Evolutionary conservation across 805 yeast species (phyloP), one percentile per base, ranked within the genome.

Genomic region (Wickerhamiella kurtzmanii): DNA sequence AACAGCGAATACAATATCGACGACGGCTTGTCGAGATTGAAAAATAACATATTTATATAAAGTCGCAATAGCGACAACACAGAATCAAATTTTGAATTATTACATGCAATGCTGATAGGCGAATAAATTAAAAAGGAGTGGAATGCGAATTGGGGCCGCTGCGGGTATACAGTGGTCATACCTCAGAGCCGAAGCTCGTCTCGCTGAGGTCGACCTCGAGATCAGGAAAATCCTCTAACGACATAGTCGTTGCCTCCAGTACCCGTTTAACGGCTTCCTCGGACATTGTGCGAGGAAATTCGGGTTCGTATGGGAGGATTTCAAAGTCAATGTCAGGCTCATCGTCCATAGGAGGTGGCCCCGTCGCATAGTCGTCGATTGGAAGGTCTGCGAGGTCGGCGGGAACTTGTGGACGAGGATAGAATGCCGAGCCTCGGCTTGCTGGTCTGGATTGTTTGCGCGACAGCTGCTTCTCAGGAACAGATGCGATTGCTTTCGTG

Each of bases 171-270:
- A 11, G 13, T 28, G 35, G 5, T 15, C 19, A 15, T 17, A 36
- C 8, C 38, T 36, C 38, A 36, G 38, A 36, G 15, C 38, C 19
- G 8, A 36, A 36, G n/a, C 17, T 16, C n/a, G 38, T 36, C n/a
- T 16, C 38, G 11, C 15, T 41, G 3, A 35, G 41, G 37, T 37
- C 46, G 13, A 38, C 18, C 13, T 32, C 47, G 15, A 50, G 44
- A 11, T 50, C 53, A 6, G 49, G 48, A 18, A 48, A 37, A 37
- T 46, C 47, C 22, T 39, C 41, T 8, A 50, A 15, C 4, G 22
- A 17, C 5, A 48, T 3, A 20, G 40, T 19, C 16, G 17, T 35
- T 45, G 41, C 41, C n/a, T 11, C 41, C 5, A 11, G 22, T 15
- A 21, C 22, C 5, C 25, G 15, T n/a, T 19, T 20, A 9, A 38